Evolutionary conservation across 192 early-diverging fungal genomes (phyloP).

Genomic region (Chytriomyces hyalinus): DNA sequence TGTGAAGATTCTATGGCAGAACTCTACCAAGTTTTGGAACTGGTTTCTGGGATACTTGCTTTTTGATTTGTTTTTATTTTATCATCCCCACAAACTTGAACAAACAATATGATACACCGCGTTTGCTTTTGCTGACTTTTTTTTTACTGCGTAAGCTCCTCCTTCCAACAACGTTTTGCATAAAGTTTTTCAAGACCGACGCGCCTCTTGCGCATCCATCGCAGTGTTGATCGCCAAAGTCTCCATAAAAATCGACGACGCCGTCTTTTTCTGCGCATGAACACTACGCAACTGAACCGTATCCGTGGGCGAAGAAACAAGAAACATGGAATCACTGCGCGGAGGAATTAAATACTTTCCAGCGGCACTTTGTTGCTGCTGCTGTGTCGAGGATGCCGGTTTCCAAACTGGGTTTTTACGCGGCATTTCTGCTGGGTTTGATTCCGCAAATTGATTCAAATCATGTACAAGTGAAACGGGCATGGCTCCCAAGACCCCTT

Average conservation of each 20-base stretch:
- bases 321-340: too few relatives aligned
- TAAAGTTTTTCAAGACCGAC: background rate
- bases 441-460: too few relatives aligned
- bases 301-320: background rate
- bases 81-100: background rate
- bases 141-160: background rate
- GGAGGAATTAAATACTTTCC: too few relatives aligned
- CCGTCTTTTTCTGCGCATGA: background rate
- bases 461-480: too few relatives aligned
- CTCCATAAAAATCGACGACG: constrained; percentile 7
- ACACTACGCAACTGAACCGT: background rate
- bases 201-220: background rate
- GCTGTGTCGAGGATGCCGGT: too few relatives aligned
- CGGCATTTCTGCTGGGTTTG: too few relatives aligned
- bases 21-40: too few relatives aligned
- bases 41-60: background rate
- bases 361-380: too few relatives aligned
- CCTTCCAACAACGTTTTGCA: background rate
- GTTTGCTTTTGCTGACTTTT: too few relatives aligned
- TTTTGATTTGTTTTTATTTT: background rate
- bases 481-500: too few relatives aligned
- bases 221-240: background rate
- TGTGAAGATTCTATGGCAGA: background rate
- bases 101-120: background rate
- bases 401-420: too few relatives aligned